Evolutionary conservation across 2,329 filamentous ascomycete genomes (phyloP), one percentile per base, ranked within the genome.

Genomic region (Monilinia laxa): DNA sequence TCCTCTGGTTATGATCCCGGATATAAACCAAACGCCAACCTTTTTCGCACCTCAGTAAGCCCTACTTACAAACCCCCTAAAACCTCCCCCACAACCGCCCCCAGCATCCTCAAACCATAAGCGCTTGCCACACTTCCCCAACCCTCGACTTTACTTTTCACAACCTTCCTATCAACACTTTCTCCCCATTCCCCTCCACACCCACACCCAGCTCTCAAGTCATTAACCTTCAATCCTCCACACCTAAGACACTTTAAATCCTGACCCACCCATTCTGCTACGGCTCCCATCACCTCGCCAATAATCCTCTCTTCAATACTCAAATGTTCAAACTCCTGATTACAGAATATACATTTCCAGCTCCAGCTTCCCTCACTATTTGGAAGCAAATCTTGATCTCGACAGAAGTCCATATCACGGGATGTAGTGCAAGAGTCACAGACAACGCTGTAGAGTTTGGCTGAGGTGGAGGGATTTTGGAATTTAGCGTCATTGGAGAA

Each of bases 121-220:
- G 88, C 93, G 73, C 81, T 84, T 10, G 91, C 91, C 59, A 96
- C 93, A 64, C 85, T 87, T 71, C 82, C 83, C 78, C 92, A 89
- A 5, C 97, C 90, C 53, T 78, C 82, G 73, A 98, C 73, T 75
- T 81, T 84, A 76, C 82, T 85, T 74, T 85, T 78, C 35, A 94
- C 80, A 38, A 90, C 90, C 40, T 84, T 86, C 70, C 84, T 83
- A 71, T 88, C 85, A 68, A 93, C 82, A 25, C 87, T 91, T 71
- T 87, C 87, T 23, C 83, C 84, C 95, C 95, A 99, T 68, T 85
- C 85, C 4, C 95, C 95, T 69, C 91, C 92, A 81, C 95, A 99
- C 14, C 89, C 90, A 79, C 96, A 99, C 78, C 98, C 93, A 77
- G 97, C 94, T 88, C 95, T 93, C 73, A 98, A 96, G 75, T 97